Percentiles rank a stretch among this genome's conserved stretches.
Evolutionary conservation across 306 rosid species (phyloP).

Genomic region (Parietaria judaica): DNA sequence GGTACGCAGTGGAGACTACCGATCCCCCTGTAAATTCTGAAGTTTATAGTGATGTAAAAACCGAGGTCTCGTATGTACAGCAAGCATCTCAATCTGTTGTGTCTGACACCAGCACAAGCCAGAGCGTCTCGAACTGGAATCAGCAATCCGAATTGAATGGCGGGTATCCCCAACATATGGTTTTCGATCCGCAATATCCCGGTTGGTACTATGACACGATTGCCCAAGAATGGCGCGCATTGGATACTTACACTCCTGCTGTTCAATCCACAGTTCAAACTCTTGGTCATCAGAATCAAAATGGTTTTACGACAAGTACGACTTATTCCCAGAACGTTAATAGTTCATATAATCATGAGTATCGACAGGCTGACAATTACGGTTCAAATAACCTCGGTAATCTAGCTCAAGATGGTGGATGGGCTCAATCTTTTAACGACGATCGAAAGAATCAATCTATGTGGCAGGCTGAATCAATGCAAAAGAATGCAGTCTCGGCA

Average conservation of each 20-base stretch:
- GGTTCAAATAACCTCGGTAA: slow-evolving; percentile 32
- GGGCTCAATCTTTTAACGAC: slow-evolving; percentile 28
- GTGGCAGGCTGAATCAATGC: slow-evolving; percentile 22
- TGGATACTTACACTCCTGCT: slow-evolving; percentile 40
- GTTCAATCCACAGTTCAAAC: slow-evolving; percentile 1
- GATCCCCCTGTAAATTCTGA: slow-evolving; percentile 22
- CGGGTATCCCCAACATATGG: slow-evolving; percentile 57
- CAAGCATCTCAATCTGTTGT: slow-evolving; percentile 28
- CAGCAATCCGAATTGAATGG: slow-evolving; percentile 38
- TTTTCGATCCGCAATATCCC: slow-evolving; percentile 61
- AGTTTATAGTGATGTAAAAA: slow-evolving; percentile 20
- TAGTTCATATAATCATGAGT: slow-evolving; percentile 27
- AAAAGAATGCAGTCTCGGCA: slow-evolving; percentile 23
- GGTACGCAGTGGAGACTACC: slow-evolving; percentile 51
- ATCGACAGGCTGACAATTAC: slow-evolving; percentile 29
- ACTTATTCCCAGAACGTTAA: slow-evolving; percentile 24
- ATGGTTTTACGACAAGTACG: slow-evolving; percentile 31
- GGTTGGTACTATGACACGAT: slow-evolving; percentile 68
- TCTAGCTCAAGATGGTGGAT: slow-evolving; percentile 29
- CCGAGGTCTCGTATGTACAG: slow-evolving; percentile 32
- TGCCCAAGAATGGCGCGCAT: slow-evolving; percentile 50
- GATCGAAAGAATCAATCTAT: slow-evolving; percentile 34
- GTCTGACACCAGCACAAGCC: slow-evolving; percentile 30
- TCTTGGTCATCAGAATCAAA: slow-evolving; percentile 33
- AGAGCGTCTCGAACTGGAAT: slow-evolving; percentile 29